Base-by-base conservation (phyloP, 805 yeast species). In the Lachancea dasiensis region DNA sequence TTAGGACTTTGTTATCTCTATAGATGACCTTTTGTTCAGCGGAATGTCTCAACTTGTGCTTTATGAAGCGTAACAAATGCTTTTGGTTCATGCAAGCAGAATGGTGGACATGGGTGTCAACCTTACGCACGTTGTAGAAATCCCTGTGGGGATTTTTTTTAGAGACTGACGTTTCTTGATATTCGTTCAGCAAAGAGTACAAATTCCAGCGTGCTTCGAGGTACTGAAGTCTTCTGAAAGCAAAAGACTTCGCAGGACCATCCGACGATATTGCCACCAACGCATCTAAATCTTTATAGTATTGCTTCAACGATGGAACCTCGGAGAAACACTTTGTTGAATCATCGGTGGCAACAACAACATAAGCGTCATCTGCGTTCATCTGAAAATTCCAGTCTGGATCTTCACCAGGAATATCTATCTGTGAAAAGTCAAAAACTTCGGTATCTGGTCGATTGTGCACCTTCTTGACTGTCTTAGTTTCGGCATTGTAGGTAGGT, bases 31-130 rank as follows among this genome's bases (percentile, higher is more conserved):
- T 81, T 58, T 94, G 96, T 48, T 86, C 74, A 2, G 95, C 89
- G 32, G 69, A 67, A 43, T 86, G 84, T 65, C 90, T 86, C 64
- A 92, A 79, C 65, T 92, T 92, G 59, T 87, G 86, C 64, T 92
- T 92, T 61, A 92, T 92, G 61, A 86, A 92, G 52, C 99, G 80
- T 48, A 92, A 69, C 52, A 92, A 67, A 65, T 92, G 99, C 63
- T 92, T 92, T 65, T 92, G 98, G 56, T 94, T 94, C 97, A 94
- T 94, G 62, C 97, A 89, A 8, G 99, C 99, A 7, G 96, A 85
- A 60, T 94, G 98, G 60, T 92, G 99, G 51, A 92, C 95, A 70
- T 92, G 99, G 14, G 97, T 92, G 37, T 67, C 71, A 24, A 68
- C 62, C 45, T 68, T 68, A 45, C 72, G 53, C 11, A 61, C 67